Evolutionary conservation across 306 rosid species (phyloP), one percentile per base, ranked within the genome.

Genomic region (Quercus bicolor): DNA sequence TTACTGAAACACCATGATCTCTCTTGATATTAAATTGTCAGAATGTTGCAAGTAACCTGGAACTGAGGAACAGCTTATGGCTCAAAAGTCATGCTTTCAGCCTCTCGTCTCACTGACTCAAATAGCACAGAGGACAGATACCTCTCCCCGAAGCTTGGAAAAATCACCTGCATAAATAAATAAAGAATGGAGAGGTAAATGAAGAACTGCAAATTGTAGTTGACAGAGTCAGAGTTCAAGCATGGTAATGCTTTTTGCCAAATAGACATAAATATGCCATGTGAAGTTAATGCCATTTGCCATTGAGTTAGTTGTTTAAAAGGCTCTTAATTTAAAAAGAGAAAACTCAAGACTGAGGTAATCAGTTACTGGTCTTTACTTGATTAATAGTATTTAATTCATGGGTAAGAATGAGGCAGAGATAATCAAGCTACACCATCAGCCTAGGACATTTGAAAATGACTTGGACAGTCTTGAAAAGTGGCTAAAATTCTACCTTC

Each of bases 71-170:
- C 2, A 79, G 21, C 65, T 91, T 83, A 89, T 83, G 92, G 24
- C 83, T 86, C 92, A 52, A 89, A 84, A 77, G 84, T 86, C 96
- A 90, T 86, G 86, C 75, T 88, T 88, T 89, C 96, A 68, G 93
- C 92, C 80, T 93, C 83, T 70, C 28, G 37, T 83, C 92, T 86
- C 60, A 86, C 89, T 0, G 95, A 86, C 24, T 92, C 97, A 75
- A 92, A 90, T 82, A 92, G 86, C 74, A 82, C 91, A 26, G 95
- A 87, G 24, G 97, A 92, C 20, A 92, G 87, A 71, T 90, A 92
- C 74, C 96, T 89, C 89, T 92, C 97, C 16, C 97, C 97, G 55
- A 88, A 92, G 90, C 97, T 90, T 70, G 97, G 96, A 59, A 92
- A 92, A 79, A 92, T 51, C 23, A 84, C 91, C 97, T 92, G 85